A percentile compares a stretch with the other conserved stretches of the same genome.
Conservation (phyloP, 2,329 filamentous ascomycete genomes). For the Arthroderma sp. region DNA sequence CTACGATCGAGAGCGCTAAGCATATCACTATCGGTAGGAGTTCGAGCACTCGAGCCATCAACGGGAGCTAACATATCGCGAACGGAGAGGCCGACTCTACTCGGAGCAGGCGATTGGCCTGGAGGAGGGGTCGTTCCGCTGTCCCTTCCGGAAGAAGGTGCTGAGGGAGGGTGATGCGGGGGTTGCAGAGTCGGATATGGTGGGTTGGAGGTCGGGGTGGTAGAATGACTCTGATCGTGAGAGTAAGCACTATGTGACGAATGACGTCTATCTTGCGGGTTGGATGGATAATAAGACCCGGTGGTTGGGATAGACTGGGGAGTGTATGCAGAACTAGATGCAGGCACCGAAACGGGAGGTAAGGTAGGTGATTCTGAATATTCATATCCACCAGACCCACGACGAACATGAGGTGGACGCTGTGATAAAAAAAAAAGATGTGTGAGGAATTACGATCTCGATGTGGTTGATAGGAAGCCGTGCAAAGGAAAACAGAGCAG, state of each 20-base stretch:
- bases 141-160: conserved; percentile 14
- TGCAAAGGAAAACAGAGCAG: conserved; percentile 7
- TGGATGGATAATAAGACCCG: conserved; percentile 25
- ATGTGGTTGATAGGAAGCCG: conserved; percentile 7
- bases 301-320: conserved; percentile 21
- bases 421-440: conserved; percentile 17
- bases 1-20: conserved; percentile 34
- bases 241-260: conserved; percentile 33
- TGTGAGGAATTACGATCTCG: conserved; percentile 18
- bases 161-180: conserved; percentile 17
- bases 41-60: conserved; percentile 26
- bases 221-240: conserved; percentile 29
- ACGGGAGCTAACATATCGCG: conserved; percentile 35
- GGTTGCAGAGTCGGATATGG: conserved; percentile 26
- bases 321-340: conserved; percentile 30
- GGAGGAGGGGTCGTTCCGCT: conserved; percentile 28
- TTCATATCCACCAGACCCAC: conserved; percentile 32
- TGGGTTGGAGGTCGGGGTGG: conserved; percentile 17
- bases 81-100: conserved; percentile 32
- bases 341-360: conserved; percentile 34
- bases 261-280: conserved; percentile 28
- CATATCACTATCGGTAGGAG: conserved; percentile 38
- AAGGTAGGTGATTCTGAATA: conserved; percentile 36
- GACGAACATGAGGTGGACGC: conserved; percentile 26
- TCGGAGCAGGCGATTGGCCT: conserved; percentile 22